These are phyloP conservation scores for Cochlearia excelsa DNA, from an alignment of 345 rosid genomes.

Conservation along the genomic window DNA sequence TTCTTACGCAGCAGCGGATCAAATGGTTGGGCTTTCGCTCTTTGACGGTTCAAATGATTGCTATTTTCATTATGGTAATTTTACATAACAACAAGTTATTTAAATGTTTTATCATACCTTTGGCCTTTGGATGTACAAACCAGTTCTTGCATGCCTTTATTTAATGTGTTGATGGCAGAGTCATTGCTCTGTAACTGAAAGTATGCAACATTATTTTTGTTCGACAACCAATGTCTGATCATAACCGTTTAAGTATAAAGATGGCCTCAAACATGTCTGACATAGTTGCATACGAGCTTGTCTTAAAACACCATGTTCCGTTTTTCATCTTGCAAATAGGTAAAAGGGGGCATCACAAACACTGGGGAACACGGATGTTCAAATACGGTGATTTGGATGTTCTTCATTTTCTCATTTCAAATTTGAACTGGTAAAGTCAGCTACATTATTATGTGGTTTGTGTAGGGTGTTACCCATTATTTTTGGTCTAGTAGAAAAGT, in stretches of 20 bases:
- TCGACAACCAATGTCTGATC: constrained; percentile 14
- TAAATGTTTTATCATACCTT: background rate
- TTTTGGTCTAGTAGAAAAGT: constrained; percentile 15
- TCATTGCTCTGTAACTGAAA: constrained; percentile 9
- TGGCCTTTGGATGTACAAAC: background rate
- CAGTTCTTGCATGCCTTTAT: constrained; percentile 24
- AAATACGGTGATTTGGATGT: constrained; percentile 91
- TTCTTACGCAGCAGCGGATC: constrained; percentile 95
- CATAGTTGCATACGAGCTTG: constrained; percentile 11
- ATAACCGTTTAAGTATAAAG: constrained; percentile 4
- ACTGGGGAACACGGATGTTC: constrained; percentile 98
- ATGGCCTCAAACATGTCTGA: constrained; percentile 11
- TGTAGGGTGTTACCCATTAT: constrained; percentile 11
- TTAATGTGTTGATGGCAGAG: constrained; percentile 14
- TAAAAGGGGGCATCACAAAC: constrained; percentile 90
- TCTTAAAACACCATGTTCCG: constrained; percentile 15
- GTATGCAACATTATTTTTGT: constrained; percentile 8
- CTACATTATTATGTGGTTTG: constrained; percentile 9
- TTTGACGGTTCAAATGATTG: constrained; percentile 98
- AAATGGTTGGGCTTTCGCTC: constrained; percentile 86
- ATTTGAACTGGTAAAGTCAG: constrained; percentile 79
- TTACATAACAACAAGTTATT: background rate
- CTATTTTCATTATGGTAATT: constrained; percentile 85
- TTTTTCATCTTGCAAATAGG: constrained; percentile 45
- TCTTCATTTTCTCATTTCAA: constrained; percentile 82